A percentile compares a stretch with the other conserved stretches of the same genome.
phyloP scores from a whole-genome alignment of 805 yeast genomes.

The Myxozyma sirexii region DNA sequence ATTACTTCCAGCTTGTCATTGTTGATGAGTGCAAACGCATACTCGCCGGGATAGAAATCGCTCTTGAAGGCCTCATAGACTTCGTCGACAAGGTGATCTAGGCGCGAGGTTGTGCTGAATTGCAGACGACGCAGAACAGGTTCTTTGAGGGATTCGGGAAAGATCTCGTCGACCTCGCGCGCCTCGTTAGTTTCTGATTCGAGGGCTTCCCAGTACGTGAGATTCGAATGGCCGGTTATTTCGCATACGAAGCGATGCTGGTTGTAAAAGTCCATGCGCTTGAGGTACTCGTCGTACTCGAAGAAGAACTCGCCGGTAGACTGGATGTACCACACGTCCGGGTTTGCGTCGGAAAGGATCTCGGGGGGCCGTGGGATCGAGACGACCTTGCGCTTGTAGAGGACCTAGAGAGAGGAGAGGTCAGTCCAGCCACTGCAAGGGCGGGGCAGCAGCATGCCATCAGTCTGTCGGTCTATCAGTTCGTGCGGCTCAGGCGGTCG shows the following conservation, averaged over 20 bases:
- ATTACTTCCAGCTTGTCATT: constrained; percentile 54
- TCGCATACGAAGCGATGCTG: constrained; percentile 87
- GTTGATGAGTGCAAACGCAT: constrained; percentile 58
- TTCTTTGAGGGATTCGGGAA: constrained; percentile 89
- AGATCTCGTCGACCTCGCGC: constrained; percentile 66
- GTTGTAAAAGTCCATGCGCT: constrained; percentile 46
- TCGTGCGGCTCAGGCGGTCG: not conserved
- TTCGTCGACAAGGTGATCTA: constrained; percentile 85
- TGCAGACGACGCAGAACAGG: constrained; percentile 87
- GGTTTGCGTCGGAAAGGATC: constrained; percentile 25
- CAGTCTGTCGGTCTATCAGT: not conserved
- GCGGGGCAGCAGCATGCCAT: not conserved
- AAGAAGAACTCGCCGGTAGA: constrained; percentile 89
- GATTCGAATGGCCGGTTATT: constrained; percentile 88
- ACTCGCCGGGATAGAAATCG: constrained; percentile 91
- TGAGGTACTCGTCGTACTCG: constrained; percentile 73
- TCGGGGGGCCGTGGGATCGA: constrained; percentile 34
- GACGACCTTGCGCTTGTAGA: constrained; percentile 45
- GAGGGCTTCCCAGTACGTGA: constrained; percentile 87
- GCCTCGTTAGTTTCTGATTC: constrained; percentile 56
- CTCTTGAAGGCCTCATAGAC: constrained; percentile 73
- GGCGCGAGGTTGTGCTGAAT: constrained; percentile 75
- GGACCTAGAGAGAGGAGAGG: constrained; percentile 38
- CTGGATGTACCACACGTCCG: constrained; percentile 75
- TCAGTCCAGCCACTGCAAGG: not conserved